phyloP scores from a whole-genome alignment of 108 stramenopile species.

The Aurantiochytrium sp. region DNA sequence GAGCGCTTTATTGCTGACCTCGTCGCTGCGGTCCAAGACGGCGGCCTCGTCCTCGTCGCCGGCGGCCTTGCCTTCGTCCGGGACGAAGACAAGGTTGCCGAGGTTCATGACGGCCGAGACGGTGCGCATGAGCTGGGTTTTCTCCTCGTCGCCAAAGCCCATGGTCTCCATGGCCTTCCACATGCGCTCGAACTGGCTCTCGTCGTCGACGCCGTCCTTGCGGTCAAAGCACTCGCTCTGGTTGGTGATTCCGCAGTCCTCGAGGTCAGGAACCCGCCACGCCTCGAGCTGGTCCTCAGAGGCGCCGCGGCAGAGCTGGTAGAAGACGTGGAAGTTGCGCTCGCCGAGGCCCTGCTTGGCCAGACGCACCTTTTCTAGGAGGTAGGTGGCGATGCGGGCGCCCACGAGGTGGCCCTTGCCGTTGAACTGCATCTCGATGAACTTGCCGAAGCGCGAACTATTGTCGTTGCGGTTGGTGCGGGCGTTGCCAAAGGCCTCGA shows the following conservation, averaged over 20 bases:
- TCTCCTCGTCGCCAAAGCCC: constrained; percentile 32
- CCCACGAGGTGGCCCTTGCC: constrained; percentile 78
- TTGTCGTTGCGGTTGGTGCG: constrained; percentile 71
- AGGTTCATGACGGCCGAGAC: constrained; percentile 55
- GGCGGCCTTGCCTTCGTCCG: constrained; percentile 38
- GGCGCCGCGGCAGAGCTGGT: constrained; percentile 35
- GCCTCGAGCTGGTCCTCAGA: neutral
- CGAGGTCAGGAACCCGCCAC: neutral
- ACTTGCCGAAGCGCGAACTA: constrained; percentile 91
- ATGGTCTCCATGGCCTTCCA: constrained; percentile 30
- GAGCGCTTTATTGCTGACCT: constrained; percentile 16
- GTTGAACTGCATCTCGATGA: constrained; percentile 87
- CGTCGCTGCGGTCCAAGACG: neutral
- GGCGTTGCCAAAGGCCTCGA: constrained; percentile 67
- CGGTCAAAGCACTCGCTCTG: neutral
- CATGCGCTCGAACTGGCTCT: neutral
- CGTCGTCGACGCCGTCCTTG: constrained; percentile 1
- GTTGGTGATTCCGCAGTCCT: neutral
- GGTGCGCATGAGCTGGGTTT: constrained; percentile 34
- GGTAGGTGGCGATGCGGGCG: constrained; percentile 88
- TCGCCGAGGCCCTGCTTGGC: constrained; percentile 81
- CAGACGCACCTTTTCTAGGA: constrained; percentile 92
- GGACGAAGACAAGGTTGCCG: constrained; percentile 54
- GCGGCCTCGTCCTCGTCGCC: constrained; percentile 11
- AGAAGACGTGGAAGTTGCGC: constrained; percentile 62